Evolutionary conservation across 805 yeast genomes (phyloP), one percentile per base, ranked within the genome.

Genomic region (Vanderwaltozyma tropicalis): DNA sequence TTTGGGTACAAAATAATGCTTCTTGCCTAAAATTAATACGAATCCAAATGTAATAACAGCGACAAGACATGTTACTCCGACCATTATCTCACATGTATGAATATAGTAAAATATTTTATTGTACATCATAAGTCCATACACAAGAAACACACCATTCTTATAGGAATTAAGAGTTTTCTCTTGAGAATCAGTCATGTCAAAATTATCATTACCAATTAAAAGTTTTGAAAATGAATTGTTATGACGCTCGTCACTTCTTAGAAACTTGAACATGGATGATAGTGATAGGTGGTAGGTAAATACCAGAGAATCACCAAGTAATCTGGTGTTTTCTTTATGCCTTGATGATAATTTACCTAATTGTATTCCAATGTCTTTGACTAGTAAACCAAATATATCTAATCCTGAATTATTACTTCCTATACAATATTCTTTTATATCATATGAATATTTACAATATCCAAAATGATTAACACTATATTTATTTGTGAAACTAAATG

Each of bases 301-400:
- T 14, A 51, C 48, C 30, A 55, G 33, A 2, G 60, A 52, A 17
- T 50, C 49, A 6, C 61, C 53, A 26, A 54, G 35, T 20, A 45
- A 32, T 14, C 40, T 34, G 5, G 52, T 49, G 27, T 54, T 44
- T 13, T 47, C 47, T 5, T 32, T 31, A 16, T 46, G 42, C 3
- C 38, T 35, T 6, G 48, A 25, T 0, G 60, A 50, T 3, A 50
- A 24, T 29, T 39, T 39, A 3, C 55, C 57, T 24, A 57, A 36
- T 41, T 55, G 58, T 16, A 53, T 42, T 5, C 62, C 62, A 14
- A 57, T 40, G 37, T 57, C 62, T 36, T 53, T 45, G 4, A 50
- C 43, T n/a, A 57, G 29, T 18, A 51, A 40, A 5, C 53, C 43
- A 28, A 56, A 31, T 4, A 53, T 45, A 35, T 57, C 57, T 46